These are phyloP conservation scores for Notholithocarpus densiflorus DNA, from an alignment of 306 rosid species.

Conservation along the genomic window DNA sequence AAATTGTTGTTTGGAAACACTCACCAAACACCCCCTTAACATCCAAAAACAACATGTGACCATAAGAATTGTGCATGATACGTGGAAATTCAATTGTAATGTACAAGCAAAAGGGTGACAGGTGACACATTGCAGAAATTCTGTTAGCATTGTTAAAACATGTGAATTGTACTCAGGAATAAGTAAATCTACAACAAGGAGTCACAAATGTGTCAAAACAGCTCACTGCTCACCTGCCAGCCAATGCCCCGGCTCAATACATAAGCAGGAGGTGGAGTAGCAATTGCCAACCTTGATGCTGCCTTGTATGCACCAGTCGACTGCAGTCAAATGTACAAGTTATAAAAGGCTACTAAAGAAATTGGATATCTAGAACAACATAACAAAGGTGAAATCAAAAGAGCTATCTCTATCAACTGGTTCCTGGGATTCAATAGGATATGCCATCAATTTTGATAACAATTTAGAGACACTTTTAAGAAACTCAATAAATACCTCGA, in stretches of 20 bases:
- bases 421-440: not conserved
- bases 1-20: too few relatives aligned
- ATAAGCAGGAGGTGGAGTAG: conserved; percentile 97
- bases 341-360: conserved; percentile 1
- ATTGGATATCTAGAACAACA: not conserved
- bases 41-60: not conserved
- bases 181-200: not conserved
- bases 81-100: not conserved
- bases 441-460: not conserved
- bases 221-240: conserved; percentile 91
- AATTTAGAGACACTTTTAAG: not conserved
- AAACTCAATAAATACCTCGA: conserved; percentile 62
- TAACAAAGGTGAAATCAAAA: conserved; percentile 2
- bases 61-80: not conserved
- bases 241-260: conserved; percentile 98
- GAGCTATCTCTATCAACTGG: not conserved
- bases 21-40: too few relatives aligned
- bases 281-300: conserved; percentile 89
- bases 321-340: conserved; percentile 37
- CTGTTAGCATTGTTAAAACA: not conserved
- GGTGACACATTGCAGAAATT: not conserved
- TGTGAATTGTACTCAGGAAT: not conserved
- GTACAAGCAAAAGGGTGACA: not conserved
- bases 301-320: conserved; percentile 94
- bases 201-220: not conserved